Evolutionary conservation across 352 stramenopile genomes (phyloP).

Genomic region (Globisporangium uncinulatum): DNA sequence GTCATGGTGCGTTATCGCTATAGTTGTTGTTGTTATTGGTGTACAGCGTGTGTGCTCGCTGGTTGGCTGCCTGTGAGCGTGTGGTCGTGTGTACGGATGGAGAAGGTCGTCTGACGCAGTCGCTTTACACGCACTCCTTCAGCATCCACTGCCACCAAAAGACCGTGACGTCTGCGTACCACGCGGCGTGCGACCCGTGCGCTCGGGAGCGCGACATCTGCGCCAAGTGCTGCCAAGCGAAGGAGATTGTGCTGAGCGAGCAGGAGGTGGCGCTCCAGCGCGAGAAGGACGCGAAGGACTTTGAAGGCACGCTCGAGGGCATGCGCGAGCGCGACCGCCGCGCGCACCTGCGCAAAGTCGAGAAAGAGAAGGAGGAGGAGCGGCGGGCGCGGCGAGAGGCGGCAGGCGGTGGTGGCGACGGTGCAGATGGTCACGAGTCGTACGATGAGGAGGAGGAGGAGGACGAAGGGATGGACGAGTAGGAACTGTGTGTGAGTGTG

Average conservation of each 20-base stretch:
- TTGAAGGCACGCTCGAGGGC: constrained; percentile 45
- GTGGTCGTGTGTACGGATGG: too few relatives aligned
- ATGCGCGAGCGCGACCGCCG: constrained; percentile 80
- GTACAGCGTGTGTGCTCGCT: not conserved
- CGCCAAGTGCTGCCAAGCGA: constrained; percentile 80
- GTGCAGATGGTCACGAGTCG: constrained; percentile 16
- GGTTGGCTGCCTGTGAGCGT: not conserved
- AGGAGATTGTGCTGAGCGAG: constrained; percentile 41
- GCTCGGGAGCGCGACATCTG: constrained; percentile 86
- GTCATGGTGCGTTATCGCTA: constrained; percentile 63
- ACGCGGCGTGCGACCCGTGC: constrained; percentile 91
- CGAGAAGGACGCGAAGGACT: constrained; percentile 39
- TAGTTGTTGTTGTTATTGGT: not conserved
- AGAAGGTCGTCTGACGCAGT: not conserved
- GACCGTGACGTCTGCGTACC: constrained; percentile 92
- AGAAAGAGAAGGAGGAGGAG: constrained; percentile 52
- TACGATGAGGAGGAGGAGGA: constrained; percentile 43
- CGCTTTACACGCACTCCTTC: constrained; percentile 1
- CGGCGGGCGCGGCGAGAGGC: constrained; percentile 17
- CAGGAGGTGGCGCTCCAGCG: constrained; percentile 56
- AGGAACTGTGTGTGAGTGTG: too few relatives aligned
- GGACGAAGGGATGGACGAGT: constrained; percentile 16
- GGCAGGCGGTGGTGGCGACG: constrained; percentile 21
- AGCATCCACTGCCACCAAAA: constrained; percentile 92
- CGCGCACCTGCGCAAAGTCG: constrained; percentile 51